Percentiles rank a stretch among this genome's conserved stretches.
Evolutionary conservation across 2,329 filamentous ascomycete species (phyloP).

Genomic region (Eutypa lata): DNA sequence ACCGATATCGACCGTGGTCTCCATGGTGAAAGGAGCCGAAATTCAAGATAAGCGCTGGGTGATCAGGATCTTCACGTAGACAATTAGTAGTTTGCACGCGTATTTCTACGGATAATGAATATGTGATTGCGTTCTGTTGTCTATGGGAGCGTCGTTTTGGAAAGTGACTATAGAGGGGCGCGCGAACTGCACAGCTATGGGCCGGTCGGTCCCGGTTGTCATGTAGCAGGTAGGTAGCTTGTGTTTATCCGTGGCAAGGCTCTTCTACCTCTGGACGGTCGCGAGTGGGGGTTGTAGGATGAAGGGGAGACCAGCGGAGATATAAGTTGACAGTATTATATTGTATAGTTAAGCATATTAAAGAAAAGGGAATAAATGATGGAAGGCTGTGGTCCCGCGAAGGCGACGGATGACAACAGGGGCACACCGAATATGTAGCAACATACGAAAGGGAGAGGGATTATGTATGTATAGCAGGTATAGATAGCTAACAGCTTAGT

Average conservation of each 20-base stretch:
- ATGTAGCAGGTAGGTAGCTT: background rate
- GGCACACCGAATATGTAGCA: background rate
- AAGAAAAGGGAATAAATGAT: background rate
- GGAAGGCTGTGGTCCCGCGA: background rate
- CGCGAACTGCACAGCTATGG: too few species aligned
- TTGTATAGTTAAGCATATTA: background rate
- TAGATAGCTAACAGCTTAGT: too few species aligned
- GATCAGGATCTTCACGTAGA: too few species aligned
- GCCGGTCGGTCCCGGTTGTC: too few species aligned
- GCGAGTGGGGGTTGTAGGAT: background rate
- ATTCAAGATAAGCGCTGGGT: background rate
- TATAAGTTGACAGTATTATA: background rate
- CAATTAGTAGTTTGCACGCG: too few species aligned
- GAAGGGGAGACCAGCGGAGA: background rate
- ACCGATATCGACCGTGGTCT: slow-evolving; percentile 64
- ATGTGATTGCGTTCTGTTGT: too few species aligned
- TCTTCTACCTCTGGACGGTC: background rate
- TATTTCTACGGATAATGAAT: too few species aligned
- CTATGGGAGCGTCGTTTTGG: background rate
- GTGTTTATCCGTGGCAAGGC: background rate
- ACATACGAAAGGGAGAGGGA: background rate
- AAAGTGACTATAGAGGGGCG: too few species aligned
- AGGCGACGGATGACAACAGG: background rate
- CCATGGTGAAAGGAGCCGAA: slow-evolving; percentile 20
- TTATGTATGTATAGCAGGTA: background rate